Evolutionary conservation across 176 grass and related monocot genomes (phyloP).

Genomic region (Aegilops bicornis): DNA sequence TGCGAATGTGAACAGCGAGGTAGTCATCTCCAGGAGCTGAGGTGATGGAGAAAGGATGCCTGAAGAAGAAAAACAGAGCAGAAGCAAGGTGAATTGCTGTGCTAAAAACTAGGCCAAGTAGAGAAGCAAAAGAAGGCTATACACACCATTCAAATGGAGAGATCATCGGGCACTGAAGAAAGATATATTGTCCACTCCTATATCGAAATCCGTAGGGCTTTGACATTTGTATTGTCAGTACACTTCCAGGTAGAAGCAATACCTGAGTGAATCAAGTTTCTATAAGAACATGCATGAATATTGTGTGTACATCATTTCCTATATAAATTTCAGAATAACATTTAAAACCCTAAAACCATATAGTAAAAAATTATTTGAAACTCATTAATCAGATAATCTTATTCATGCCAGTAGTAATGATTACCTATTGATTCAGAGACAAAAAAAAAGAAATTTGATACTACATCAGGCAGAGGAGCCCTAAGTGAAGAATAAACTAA

Average conservation of each 20-base stretch:
- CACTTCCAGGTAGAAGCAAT: slow-evolving; percentile 79
- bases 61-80: slow-evolving; percentile 29
- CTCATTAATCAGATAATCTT: neutral
- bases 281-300: slow-evolving; percentile 13
- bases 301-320: neutral
- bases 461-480: slow-evolving; percentile 15
- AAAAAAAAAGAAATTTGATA: neutral
- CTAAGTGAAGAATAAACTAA: slow-evolving; percentile 23
- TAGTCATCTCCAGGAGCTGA: slow-evolving; percentile 97
- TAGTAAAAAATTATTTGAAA: neutral
- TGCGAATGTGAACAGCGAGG: slow-evolving; percentile 93
- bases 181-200: slow-evolving; percentile 96
- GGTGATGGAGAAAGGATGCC: slow-evolving; percentile 99
- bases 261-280: slow-evolving; percentile 55
- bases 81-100: slow-evolving; percentile 18
- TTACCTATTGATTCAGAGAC: neutral
- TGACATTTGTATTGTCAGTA: slow-evolving; percentile 97
- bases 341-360: neutral
- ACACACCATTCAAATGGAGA: slow-evolving; percentile 97
- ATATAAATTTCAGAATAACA: neutral
- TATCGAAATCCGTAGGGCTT: slow-evolving; percentile 98
- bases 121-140: neutral
- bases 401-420: slow-evolving; percentile 7
- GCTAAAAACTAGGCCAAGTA: neutral
- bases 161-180: slow-evolving; percentile 89